Percentiles rank a stretch among this genome's conserved stretches.
These are phyloP conservation scores for Cercospora zeina DNA, from an alignment of 2,329 filamentous ascomycete species.

Conservation along the genomic window DNA sequence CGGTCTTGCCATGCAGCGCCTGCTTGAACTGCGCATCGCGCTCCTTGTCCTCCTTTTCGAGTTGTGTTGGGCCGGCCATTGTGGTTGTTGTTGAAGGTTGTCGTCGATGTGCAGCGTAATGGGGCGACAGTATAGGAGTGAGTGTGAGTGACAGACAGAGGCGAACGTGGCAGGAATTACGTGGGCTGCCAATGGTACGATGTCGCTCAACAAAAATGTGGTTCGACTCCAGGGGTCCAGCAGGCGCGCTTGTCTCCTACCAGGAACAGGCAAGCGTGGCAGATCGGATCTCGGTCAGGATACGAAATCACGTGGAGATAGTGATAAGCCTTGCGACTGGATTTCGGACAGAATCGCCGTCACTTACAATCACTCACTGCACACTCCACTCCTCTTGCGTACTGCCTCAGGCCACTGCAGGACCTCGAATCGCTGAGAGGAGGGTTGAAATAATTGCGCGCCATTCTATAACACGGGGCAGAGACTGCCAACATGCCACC, in stretches of 20 bases:
- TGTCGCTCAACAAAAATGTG: slow-evolving; percentile 13
- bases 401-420: background rate
- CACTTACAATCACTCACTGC: background rate
- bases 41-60: slow-evolving; percentile 46
- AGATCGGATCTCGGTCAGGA: slow-evolving; percentile 5
- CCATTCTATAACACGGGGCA: background rate
- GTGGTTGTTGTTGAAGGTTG: slow-evolving; percentile 11
- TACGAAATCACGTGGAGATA: slow-evolving; percentile 11
- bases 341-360: slow-evolving; percentile 3
- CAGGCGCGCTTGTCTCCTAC: slow-evolving; percentile 3
- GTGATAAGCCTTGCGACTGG: background rate
- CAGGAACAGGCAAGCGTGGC: slow-evolving; percentile 11
- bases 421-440: background rate
- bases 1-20: slow-evolving; percentile 73
- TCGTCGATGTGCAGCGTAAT: slow-evolving; percentile 35
- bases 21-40: slow-evolving; percentile 74
- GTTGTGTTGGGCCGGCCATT: slow-evolving; percentile 35
- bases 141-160: background rate
- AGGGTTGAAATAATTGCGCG: background rate
- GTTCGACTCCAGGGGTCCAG: slow-evolving; percentile 11
- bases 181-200: slow-evolving; percentile 17
- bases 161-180: slow-evolving; percentile 8
- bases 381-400: background rate
- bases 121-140: background rate
- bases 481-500: slow-evolving; percentile 3